Evolutionary conservation across 176 grass and related monocot genomes (phyloP).

Genomic region (Alopecurus myosuroides): DNA sequence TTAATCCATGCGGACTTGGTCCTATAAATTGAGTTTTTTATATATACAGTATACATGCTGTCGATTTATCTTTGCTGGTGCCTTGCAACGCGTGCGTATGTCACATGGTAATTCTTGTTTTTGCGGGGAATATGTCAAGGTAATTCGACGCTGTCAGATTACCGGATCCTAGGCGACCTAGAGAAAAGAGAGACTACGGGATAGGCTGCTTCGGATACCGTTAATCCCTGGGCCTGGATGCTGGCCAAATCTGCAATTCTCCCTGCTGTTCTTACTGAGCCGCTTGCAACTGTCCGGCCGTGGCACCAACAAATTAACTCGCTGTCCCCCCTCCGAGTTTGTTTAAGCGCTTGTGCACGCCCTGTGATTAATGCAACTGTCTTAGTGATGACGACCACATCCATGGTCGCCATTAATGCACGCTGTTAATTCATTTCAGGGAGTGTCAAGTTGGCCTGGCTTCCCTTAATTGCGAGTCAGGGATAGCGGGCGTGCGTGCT

Average conservation of each 20-base stretch:
- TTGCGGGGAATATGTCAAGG: too few relatives aligned
- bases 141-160: not conserved
- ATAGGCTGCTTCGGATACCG: conserved; percentile 23
- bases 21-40: too few relatives aligned
- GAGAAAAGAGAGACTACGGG: not conserved
- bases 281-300: not conserved
- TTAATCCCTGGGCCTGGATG: conserved; percentile 26
- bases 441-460: not conserved
- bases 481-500: conserved; percentile 20
- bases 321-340: not conserved
- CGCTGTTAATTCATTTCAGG: not conserved
- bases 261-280: conserved; percentile 14
- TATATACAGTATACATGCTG: too few relatives aligned
- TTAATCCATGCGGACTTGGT: too few relatives aligned
- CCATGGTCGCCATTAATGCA: not conserved
- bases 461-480: not conserved
- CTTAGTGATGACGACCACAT: not conserved
- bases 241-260: conserved; percentile 24
- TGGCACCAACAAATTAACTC: not conserved
- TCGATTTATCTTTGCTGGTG: too few relatives aligned
- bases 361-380: conserved; percentile 19
- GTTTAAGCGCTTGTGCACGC: conserved; percentile 13
- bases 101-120: too few relatives aligned
- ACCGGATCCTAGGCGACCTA: not conserved
- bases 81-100: too few relatives aligned